Conservation (phyloP, 2,329 filamentous ascomycete genomes). For the Colletotrichum sojae region DNA sequence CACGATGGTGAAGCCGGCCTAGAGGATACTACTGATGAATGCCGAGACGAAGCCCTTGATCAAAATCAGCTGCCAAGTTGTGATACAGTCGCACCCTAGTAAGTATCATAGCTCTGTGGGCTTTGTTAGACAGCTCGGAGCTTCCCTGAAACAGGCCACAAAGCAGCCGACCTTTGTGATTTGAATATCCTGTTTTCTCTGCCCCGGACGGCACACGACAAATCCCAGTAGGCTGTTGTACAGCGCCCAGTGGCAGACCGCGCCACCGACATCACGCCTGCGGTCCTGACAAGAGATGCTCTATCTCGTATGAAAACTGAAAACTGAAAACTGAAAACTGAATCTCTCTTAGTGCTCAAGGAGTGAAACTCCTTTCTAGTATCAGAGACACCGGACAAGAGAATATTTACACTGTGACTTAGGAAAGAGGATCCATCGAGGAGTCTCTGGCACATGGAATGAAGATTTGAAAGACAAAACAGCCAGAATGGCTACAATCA, state of each 20-base stretch:
- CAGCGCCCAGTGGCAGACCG: slow-evolving; percentile 11
- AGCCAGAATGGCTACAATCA: too few species aligned
- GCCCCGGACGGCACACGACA: slow-evolving; percentile 53
- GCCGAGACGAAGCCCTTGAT: slow-evolving; percentile 35
- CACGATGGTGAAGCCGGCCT: slow-evolving; percentile 40
- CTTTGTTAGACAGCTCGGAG: not conserved
- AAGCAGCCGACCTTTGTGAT: slow-evolving; percentile 41
- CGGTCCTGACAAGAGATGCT: slow-evolving; percentile 5
- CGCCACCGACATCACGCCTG: slow-evolving; percentile 4
- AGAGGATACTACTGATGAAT: slow-evolving; percentile 34
- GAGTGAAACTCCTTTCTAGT: not conserved
- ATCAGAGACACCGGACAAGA: not conserved
- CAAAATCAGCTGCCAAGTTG: slow-evolving; percentile 38
- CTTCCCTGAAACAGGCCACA: slow-evolving; percentile 41
- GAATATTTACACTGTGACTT: not conserved
- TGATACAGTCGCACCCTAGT: slow-evolving; percentile 40
- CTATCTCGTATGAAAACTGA: slow-evolving; percentile 1
- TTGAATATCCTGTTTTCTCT: slow-evolving; percentile 47
- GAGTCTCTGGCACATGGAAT: too few species aligned
- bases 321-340: not conserved
- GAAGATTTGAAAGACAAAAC: too few species aligned
- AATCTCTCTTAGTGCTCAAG: not conserved
- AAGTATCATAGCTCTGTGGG: slow-evolving; percentile 37
- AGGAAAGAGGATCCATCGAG: too few species aligned
- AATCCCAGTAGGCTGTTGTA: slow-evolving; percentile 13